A percentile compares a stretch with the other conserved stretches of the same genome.
Evolutionary conservation across 441 rosid genomes (phyloP).

Genomic region (Bruguiera hainesii): DNA sequence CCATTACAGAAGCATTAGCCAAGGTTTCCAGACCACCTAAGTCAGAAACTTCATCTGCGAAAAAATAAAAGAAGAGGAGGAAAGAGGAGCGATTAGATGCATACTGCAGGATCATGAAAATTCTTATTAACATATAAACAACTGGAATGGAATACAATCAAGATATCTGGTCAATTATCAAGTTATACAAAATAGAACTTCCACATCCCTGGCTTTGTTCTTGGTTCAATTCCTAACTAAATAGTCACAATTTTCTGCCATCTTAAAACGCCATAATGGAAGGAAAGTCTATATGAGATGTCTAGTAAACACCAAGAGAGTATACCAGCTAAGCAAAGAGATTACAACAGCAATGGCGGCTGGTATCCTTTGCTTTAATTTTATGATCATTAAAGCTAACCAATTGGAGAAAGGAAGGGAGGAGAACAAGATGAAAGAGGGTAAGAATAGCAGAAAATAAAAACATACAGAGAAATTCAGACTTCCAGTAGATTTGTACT

Average conservation of each 20-base stretch:
- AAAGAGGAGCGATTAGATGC: conserved; percentile 1
- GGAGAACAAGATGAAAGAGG: background rate
- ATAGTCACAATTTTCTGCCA: background rate
- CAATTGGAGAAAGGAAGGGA: background rate
- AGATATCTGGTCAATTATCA: conserved; percentile 8
- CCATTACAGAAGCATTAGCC: conserved; percentile 61
- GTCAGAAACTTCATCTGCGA: conserved; percentile 61
- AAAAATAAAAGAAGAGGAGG: background rate
- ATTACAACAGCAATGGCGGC: background rate
- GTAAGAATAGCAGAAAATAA: background rate
- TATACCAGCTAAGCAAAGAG: background rate
- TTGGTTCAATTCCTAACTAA: conserved; percentile 6
- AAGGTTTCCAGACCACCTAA: conserved; percentile 67
- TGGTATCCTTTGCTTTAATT: background rate
- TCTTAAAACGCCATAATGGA: background rate
- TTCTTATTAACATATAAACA: background rate
- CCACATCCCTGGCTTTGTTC: background rate
- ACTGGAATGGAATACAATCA: background rate
- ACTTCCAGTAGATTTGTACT: no score
- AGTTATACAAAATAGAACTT: background rate
- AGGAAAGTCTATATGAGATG: background rate
- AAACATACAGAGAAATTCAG: background rate
- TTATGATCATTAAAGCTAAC: background rate
- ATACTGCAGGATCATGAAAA: conserved; percentile 10
- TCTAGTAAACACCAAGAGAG: background rate